Base-by-base conservation (phyloP, 768 basidiomycete species). In the Panus rudis region DNA sequence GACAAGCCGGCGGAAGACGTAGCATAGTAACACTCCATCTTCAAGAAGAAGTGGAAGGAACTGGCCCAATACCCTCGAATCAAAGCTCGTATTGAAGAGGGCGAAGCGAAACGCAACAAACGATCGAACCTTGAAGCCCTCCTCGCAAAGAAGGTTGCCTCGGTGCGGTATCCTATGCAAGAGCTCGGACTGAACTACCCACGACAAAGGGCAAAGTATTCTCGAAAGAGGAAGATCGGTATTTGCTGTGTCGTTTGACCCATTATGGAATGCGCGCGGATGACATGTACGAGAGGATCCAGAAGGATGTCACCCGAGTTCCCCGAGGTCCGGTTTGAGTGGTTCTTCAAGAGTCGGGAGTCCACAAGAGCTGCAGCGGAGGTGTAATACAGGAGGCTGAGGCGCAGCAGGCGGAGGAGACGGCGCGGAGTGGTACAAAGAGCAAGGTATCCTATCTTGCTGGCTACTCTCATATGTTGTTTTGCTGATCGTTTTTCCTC, bases 261-360 rank as follows among this genome's bases (percentile, higher is more conserved):
- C 79, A 94, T 64, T 93, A 97, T 52, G 92, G 92, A 19, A 81
- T 97, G 73, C 81, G 83, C 43, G 67, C 74, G 13, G 89, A 89
- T 39, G 92, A 96, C 54, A 85, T 91, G 20, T 96, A 92, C 56
- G 94, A 99, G 57, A 68, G 83, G 41, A 96, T 98, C 66, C 96
- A 94, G 76, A 80, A 84, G 62, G 94, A 98, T 63, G 92, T 98
- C 50, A 84, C 81, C n/a, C 13, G 93, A 98, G 65, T 97, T 92
- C 65, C 93, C 94, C 1, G 86, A 93, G 13, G 98, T 97, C 69
- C 73, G 93, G 17, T 98, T 98, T 55, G 92, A 97, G 57, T 97
- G 92, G 94, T 97, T 96, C 69, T 85, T 92, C 73, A 93, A 94
- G 71, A 91, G 89, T 51, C 69, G 94, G n/a, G 42, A 89, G 86